These are phyloP conservation scores for Neolecta irregularis DNA, from an alignment of 1,139 yeast genomes.

Conservation along the genomic window DNA sequence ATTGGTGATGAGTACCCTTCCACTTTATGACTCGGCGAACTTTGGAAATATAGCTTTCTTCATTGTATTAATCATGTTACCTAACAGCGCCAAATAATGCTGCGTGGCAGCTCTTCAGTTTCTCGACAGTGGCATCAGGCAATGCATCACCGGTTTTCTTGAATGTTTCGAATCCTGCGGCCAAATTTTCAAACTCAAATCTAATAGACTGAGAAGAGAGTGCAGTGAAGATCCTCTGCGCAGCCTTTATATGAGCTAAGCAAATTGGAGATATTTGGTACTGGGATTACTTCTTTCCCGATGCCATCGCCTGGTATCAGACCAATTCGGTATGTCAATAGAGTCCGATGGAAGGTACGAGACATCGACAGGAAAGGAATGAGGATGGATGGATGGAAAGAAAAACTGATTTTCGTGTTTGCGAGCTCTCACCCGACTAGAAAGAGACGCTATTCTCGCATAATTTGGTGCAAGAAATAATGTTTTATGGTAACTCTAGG, in stretches of 20 bases:
- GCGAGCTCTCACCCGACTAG: too few species aligned
- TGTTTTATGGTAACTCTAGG: too few species aligned
- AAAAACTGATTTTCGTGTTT: too few species aligned
- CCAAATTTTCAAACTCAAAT: slow-evolving; percentile 72
- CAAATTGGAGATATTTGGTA: slow-evolving; percentile 11
- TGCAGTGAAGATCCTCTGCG: slow-evolving; percentile 67
- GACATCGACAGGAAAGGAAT: too few species aligned
- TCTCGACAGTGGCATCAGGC: slow-evolving; percentile 78
- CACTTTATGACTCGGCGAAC: slow-evolving; percentile 83
- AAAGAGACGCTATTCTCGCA: too few species aligned
- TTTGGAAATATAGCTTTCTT: slow-evolving; percentile 29
- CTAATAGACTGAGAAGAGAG: slow-evolving; percentile 55
- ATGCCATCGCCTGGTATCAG: slow-evolving; percentile 97
- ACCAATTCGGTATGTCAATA: too few species aligned
- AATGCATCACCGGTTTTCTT: slow-evolving; percentile 86
- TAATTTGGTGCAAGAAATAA: too few species aligned
- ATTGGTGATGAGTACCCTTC: slow-evolving; percentile 96
- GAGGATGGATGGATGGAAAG: too few species aligned
- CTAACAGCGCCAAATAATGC: slow-evolving; percentile 89
- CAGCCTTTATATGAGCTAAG: slow-evolving; percentile 32
- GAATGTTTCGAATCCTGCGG: slow-evolving; percentile 90
- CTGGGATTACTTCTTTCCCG: slow-evolving; percentile 92
- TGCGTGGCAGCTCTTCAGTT: slow-evolving; percentile 79
- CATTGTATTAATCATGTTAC: neutral
- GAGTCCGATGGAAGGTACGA: too few species aligned